Base-by-base conservation (phyloP, 495 filamentous ascomycete genomes). In the Daldinia concentrica region DNA sequence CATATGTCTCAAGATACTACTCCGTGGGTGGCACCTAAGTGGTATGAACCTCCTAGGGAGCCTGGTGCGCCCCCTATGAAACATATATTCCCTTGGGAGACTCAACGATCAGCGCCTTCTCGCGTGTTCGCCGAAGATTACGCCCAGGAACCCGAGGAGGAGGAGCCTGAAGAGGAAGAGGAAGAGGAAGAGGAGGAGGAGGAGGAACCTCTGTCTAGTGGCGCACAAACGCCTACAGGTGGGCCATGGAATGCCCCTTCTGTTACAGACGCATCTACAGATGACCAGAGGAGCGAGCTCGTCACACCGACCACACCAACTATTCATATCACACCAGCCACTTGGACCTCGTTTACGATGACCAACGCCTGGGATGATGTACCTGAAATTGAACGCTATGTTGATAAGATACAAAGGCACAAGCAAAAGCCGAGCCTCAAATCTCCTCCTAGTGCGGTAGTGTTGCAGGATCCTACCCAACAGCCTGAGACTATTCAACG, bases 331-430 rank as follows among this genome's bases (percentile, higher is more conserved):
- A 79, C 84, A 45, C 69, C 84, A 7, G 84, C 88, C 58, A 82
- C 88, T 9, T 95, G 89, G 88, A 79, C 81, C 66, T 92, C 90
- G 73, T 86, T 85, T 62, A 69, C 76, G 19, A 82, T 87, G 76
- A 85, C 84, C 41, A 97, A 97, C 78, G 93, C 92, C 45, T 97
- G 94, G 94, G 94, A 97, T 72, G 91, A 91, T 36, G 87, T 93
- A 27, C 91, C 91, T 2, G 87, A 91, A 60, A 97, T 97, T 71
- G 87, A 93, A 65, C 84, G 86, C 54, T 97, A 95, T 75, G 91
- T 94, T 55, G 88, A 90, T 58, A 84, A 85, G 45, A 80, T 94
- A 29, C 87, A 90, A 69, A 88, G 89, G 76, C 81, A 87, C 62
- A 90, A 88, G 55, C 87, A 84, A 43, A 86, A 81, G 55, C 86